Evolutionary conservation across 2,329 filamentous ascomycete genomes (phyloP).

Genomic region (Microascus cirrosus): DNA sequence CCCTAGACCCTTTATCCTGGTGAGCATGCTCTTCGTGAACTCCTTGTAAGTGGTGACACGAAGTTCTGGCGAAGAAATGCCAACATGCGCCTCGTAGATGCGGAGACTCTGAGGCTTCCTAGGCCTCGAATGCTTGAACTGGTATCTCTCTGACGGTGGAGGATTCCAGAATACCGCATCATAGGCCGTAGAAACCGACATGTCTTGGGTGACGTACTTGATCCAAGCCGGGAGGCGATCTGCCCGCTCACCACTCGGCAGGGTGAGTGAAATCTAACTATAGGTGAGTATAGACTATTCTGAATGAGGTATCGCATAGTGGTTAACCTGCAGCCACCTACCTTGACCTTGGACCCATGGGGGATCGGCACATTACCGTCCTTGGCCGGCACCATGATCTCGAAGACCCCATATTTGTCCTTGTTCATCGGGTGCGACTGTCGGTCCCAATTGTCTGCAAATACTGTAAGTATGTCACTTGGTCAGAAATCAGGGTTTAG

Average conservation of each 20-base stretch:
- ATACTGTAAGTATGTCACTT: not conserved
- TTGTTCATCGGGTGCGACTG: constrained; percentile 79
- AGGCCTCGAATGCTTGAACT: constrained; percentile 73
- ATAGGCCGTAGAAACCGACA: constrained; percentile 80
- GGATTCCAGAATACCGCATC: constrained; percentile 98
- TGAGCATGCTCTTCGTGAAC: constrained; percentile 86
- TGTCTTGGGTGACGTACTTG: constrained; percentile 89
- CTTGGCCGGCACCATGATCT: constrained; percentile 63
- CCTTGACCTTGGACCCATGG: constrained; percentile 96
- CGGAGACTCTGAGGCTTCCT: constrained; percentile 77
- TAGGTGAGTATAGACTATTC: not conserved
- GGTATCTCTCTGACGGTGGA: constrained; percentile 61
- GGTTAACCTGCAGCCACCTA: constrained; percentile 21
- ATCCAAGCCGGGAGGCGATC: constrained; percentile 95
- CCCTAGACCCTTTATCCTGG: constrained; percentile 77
- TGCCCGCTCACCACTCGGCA: constrained; percentile 67
- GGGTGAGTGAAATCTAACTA: constrained; percentile 66
- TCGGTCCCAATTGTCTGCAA: constrained; percentile 71
- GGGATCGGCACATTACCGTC: constrained; percentile 69
- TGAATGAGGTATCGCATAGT: not conserved
- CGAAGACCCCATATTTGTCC: constrained; percentile 76
- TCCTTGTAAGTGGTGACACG: constrained; percentile 93
- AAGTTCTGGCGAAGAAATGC: constrained; percentile 85
- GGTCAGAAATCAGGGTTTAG: not conserved
- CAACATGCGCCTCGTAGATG: constrained; percentile 97